A percentile compares a stretch with the other conserved stretches of the same genome.
Conservation (phyloP, 1,139 yeast species). For the Yamadazyma atmosphaerica region DNA sequence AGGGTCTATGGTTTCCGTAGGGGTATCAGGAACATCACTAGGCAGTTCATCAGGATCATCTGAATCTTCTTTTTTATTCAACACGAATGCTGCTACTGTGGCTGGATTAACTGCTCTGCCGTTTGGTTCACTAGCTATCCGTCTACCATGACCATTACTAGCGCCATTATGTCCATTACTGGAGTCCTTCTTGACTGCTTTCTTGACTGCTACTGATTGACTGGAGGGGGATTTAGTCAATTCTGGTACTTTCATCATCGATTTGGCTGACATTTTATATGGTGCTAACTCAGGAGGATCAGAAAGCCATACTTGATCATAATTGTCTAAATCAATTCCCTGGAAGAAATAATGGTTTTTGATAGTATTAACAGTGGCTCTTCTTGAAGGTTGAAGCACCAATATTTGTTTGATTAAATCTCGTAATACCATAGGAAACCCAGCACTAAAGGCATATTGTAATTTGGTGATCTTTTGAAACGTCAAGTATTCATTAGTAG, state of each 20-base stretch:
- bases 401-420: constrained; percentile 47
- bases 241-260: constrained; percentile 58
- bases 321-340: constrained; percentile 63
- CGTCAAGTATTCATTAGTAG: constrained; percentile 71
- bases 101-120: constrained; percentile 35
- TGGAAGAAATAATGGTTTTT: constrained; percentile 70
- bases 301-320: constrained; percentile 64
- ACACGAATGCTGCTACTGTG: constrained; percentile 47
- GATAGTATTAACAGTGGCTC: constrained; percentile 39
- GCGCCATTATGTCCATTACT: not conserved
- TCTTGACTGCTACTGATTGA: constrained; percentile 11
- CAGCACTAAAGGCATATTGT: constrained; percentile 65
- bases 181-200: constrained; percentile 7
- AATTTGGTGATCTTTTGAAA: constrained; percentile 52
- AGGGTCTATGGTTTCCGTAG: constrained; percentile 8
- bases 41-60: constrained; percentile 14
- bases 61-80: constrained; percentile 26
- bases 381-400: constrained; percentile 44
- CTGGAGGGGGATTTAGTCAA: constrained; percentile 26
- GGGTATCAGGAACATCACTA: constrained; percentile 16
- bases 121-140: constrained; percentile 19
- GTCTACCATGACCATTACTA: constrained; percentile 8
- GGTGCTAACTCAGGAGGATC: constrained; percentile 81
- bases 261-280: constrained; percentile 52
- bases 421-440: constrained; percentile 48